phyloP scores from a whole-genome alignment of 306 rosid species.

The Mucuna pruriens region DNA sequence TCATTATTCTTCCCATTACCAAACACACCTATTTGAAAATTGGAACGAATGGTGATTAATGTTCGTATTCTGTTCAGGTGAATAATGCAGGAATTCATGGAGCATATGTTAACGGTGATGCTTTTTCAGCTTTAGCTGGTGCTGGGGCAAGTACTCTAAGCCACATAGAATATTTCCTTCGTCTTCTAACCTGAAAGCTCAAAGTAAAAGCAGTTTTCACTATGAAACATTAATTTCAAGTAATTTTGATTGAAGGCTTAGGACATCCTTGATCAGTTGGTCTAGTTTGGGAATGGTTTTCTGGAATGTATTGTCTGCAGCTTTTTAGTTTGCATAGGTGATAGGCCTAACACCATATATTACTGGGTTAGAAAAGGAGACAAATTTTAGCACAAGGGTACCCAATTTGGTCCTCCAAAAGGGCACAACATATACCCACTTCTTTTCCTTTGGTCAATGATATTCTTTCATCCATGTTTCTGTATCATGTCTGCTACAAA shows the following conservation, averaged over 20 bases:
- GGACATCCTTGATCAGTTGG: not conserved
- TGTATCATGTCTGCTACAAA: not conserved
- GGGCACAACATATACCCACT: not conserved
- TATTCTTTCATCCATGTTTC: not conserved
- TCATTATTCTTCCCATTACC: not conserved
- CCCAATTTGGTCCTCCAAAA: not conserved
- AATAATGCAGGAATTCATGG: conserved; percentile 45
- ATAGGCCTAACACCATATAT: not conserved
- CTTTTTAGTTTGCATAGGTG: not conserved
- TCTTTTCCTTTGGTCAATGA: not conserved
- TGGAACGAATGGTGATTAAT: not conserved
- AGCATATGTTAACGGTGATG: conserved; percentile 7
- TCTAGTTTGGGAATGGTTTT: not conserved
- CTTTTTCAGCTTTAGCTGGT: not conserved
- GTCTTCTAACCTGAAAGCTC: not conserved
- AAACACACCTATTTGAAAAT: not conserved
- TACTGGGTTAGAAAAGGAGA: not conserved
- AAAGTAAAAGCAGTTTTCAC: not conserved
- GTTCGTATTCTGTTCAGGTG: conserved; percentile 30
- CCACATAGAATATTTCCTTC: not conserved
- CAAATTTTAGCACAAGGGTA: not conserved
- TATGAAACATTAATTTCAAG: not conserved
- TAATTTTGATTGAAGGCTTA: not conserved
- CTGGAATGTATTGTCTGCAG: not conserved
- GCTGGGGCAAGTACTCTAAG: not conserved